Evolutionary conservation across 2,329 filamentous ascomycete species (phyloP).

Genomic region (Rhinocladiella similis): DNA sequence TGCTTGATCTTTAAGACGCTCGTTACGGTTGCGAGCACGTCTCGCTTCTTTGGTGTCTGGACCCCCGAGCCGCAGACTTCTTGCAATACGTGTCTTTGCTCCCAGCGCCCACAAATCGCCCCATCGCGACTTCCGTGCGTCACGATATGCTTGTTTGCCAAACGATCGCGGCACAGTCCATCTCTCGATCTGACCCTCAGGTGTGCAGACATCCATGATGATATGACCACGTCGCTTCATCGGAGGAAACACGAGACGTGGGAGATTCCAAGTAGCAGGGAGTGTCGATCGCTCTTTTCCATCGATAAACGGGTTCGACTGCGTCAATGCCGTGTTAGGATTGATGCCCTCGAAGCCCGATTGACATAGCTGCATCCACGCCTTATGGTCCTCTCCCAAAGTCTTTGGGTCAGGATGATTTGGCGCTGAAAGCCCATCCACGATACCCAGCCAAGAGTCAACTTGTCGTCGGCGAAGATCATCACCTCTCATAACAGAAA

Average conservation of each 20-base stretch:
- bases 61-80: slow-evolving; percentile 53
- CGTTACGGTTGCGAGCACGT: slow-evolving; percentile 9
- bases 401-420: slow-evolving; percentile 5
- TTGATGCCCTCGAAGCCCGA: slow-evolving; percentile 22
- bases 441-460: slow-evolving; percentile 21
- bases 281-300: slow-evolving; percentile 48
- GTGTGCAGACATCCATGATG: slow-evolving; percentile 86
- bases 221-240: slow-evolving; percentile 88
- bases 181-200: slow-evolving; percentile 79
- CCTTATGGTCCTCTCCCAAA: slow-evolving; percentile 10
- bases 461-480: slow-evolving; percentile 49
- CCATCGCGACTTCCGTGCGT: slow-evolving; percentile 87
- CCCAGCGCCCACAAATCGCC: slow-evolving; percentile 95
- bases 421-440: slow-evolving; percentile 21
- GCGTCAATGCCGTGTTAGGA: slow-evolving; percentile 13
- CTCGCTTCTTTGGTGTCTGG: slow-evolving; percentile 20
- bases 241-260: slow-evolving; percentile 74
- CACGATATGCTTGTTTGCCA: slow-evolving; percentile 79
- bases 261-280: slow-evolving; percentile 52
- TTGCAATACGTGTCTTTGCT: slow-evolving; percentile 75
- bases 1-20: slow-evolving; percentile 17
- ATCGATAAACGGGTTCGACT: slow-evolving; percentile 24
- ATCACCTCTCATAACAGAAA: slow-evolving; percentile 78
- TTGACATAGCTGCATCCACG: slow-evolving; percentile 15
- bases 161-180: slow-evolving; percentile 89